Evolutionary conservation across 441 rosid species (phyloP), one percentile per base, ranked within the genome.

Genomic region (Mallotus japonicus): DNA sequence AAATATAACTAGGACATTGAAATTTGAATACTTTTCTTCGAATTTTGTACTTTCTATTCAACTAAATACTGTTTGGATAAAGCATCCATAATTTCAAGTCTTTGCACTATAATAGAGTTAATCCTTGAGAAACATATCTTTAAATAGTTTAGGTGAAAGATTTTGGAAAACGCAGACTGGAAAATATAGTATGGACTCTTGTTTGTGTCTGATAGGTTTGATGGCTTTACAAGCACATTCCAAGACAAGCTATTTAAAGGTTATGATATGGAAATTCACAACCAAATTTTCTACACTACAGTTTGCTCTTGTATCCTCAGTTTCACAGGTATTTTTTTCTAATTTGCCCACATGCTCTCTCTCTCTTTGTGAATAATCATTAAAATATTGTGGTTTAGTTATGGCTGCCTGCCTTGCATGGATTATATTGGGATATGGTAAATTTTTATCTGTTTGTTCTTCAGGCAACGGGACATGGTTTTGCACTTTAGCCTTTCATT

Each of bases 191-290:
- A 6, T 64, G 67, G 58, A 75, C 60, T 55, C 51, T 76, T 34
- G 19, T 69, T 67, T 50, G 28, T 72, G 22, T 76, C 51, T 63
- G 53, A 79, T 83, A 95, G 99, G 86, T 91, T 92, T 79, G 99
- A 95, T 84, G 98, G 99, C 51, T 95, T 95, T 83, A 95, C 99
- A 22, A 95, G 99, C 85, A 94, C 99, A 34, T 92, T 92, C 80
- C 99, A 94, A 85, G 99, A 94, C 82, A 94, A 94, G 76, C 80
- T 95, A 76, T 95, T 95, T 65, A 95, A 87, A 83, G 99, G 99
- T 67, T 92, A 95, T 67, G 78, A 95, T 73, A 95, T 92, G 99
- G 99, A 91, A 78, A 95, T 95, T 82, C 96, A 95, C 85, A 95
- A 90, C 71, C 99, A 95, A 77, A 95, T 95, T 82, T 95, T 95